Base-by-base conservation (phyloP, 2,329 filamentous ascomycete species). In the Talaromyces islandicus region DNA sequence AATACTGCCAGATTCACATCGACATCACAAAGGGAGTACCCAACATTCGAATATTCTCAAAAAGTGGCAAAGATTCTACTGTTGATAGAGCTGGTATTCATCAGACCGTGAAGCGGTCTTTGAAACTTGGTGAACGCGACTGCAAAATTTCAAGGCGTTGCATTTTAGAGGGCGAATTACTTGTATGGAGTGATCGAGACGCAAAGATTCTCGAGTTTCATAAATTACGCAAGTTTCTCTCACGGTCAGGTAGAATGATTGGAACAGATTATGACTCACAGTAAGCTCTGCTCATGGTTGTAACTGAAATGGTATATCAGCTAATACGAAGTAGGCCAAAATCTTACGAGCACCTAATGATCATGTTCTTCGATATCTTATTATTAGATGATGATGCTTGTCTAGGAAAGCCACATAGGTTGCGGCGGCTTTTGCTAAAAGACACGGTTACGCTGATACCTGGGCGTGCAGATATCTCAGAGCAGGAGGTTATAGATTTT, bases 41-140 rank as follows among this genome's bases (percentile, higher is more conserved):
- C 0, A 83, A 80, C 54, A 85, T 96, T 29, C 87, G 88, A 64
- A 93, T 96, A 30, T 96, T 94, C 70, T 95, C 91, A 10, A 97
- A 96, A 71, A 94, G 91, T 67, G 91, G 92, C 60, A 95, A 94
- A 70, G 90, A 96, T 65, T 93, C 91, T 51, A 96, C 91, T 0
- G 70, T 77, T 56, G 92, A 96, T 71, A 83, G 89, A 35, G 66
- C 72, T 11, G 79, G 77, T 1, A 72, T 95, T 24, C 86, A 89
- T 58, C 80, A 81, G 2, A 81, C 81, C 1, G 85, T 96, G 59
- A 79, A 81, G 46, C 77, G 85, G 3, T 87, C 88, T 3, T 76
- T 96, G 5, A 80, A 79, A 7, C 79, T 95, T 35, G 85, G 85
- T 3, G 74, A 76, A 1, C 63, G 79, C 0, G 77, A 81, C 7